Base-by-base conservation (phyloP, 164 flowering plant genomes). In the Litsea cubeba region DNA sequence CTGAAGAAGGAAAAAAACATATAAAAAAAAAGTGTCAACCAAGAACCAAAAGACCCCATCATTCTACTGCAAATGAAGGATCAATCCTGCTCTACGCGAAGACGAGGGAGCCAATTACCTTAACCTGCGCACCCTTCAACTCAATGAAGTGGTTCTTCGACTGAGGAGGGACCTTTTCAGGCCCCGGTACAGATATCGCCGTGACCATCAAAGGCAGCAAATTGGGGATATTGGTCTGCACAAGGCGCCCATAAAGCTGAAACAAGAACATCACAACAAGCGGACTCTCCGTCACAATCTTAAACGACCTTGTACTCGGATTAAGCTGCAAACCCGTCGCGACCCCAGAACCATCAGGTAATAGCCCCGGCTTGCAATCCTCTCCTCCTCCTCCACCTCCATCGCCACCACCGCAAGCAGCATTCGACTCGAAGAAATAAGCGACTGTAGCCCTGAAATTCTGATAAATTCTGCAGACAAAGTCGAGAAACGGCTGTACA, bases 261-360 rank as follows among this genome's bases (percentile, higher is more conserved):
- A 94, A 96, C 25, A 96, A 80, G 82, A 96, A 92, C 99, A 96
- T 91, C 65, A 94, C 99, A 79, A 96, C 98, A 81, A 96, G 80
- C 2, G 98, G 97, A 73, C 97, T 87, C 92, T 96, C 99, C 0
- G 97, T 92, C 35, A 96, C 93, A 74, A 96, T 85, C 86, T 94
- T 96, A 72, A 96, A 96, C 2, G 98, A 96, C 4, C 95, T 79
- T 0, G 93, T 89, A 70, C 97, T 96, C 5, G 98, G 97, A 77
- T 96, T 96, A 67, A 94, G 91, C 83, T 87, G 91, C 50, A 77
- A 71, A 15, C 89, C 62, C 8, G 28, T 62, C 70, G 62, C 14
- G 26, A 35, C 17, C 32, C 74, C 49, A 72, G 68, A 22, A 26
- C 68, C 51, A 3, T 50, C 77, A 12, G 22, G 62, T 24, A 23